Evolutionary conservation across 305 asterid species (phyloP), one percentile per base, ranked within the genome.

Genomic region (Ajuga reptans): DNA sequence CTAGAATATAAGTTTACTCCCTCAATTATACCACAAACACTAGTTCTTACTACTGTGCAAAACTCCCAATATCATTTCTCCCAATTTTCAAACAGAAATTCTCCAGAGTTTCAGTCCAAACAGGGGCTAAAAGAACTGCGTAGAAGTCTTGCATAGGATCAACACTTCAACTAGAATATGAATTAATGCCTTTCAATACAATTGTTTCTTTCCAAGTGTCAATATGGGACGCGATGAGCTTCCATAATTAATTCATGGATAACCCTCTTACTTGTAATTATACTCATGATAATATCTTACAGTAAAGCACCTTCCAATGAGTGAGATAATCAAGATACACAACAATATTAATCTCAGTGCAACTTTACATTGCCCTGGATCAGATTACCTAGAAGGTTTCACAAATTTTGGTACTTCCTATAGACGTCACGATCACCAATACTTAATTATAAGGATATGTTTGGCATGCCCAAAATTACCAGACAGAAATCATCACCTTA

Each of bases 401-500:
- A 55, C 34, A n/a, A 56, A 18, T 9, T 61, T 1, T 6, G 8
- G 29, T 41, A 12, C 21, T 43, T 64, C 45, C 15, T 39, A 29
- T 53, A 11, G 4, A 12, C 43, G 3, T 17, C 42, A 59, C 8
- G 72, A 41, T 18, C 14, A n/a, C n/a, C 51, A 9, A 55, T 29
- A 14, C 47, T 15, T 34, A 55, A 43, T 16, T 12, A 66, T 21
- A 21, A 43, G 52, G 41, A 50, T 17, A 27, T 24, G 46, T 18
- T 61, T 17, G 61, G 62, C 29, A 68, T 42, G 46, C 49, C 43
- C 74, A 71, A 42, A 67, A 58, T 29, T 46, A 66, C 53, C 37
- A 75, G 64, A 75, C 37, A 52, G 51, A 47, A 43, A 53, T 29
- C 46, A 76, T 57, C 66, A 92, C 98, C 97, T 92, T 75, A 92